Conservation (phyloP, 2,329 filamentous ascomycete genomes). For the Thielaviopsis punctulata region DNA sequence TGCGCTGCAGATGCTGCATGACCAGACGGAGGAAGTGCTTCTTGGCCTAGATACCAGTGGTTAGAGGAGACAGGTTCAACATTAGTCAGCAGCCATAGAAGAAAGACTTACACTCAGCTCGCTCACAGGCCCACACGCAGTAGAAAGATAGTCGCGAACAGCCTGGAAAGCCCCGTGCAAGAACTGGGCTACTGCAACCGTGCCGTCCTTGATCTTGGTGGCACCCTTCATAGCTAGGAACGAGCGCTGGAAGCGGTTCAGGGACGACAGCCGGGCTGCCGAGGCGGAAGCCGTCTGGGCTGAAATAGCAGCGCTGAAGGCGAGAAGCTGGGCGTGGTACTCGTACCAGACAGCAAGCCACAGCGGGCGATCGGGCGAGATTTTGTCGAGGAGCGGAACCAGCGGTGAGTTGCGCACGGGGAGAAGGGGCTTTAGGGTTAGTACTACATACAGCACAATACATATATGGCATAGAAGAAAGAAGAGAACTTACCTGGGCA, state of each 20-base stretch:
- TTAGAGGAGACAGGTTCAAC: neutral
- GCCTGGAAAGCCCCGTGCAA: slow-evolving; percentile 22
- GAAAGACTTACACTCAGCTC: slow-evolving; percentile 9
- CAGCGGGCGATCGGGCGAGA: slow-evolving; percentile 18
- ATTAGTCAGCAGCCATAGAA: neutral
- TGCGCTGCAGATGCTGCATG: slow-evolving; percentile 38
- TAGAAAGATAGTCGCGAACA: slow-evolving; percentile 27
- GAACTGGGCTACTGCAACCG: slow-evolving; percentile 35
- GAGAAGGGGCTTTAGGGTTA: slow-evolving; percentile 32
- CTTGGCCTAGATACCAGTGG: slow-evolving; percentile 1
- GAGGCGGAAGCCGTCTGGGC: slow-evolving; percentile 25
- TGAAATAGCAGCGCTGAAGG: slow-evolving; percentile 25
- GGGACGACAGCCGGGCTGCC: slow-evolving; percentile 30
- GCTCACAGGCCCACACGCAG: neutral
- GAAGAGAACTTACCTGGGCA: slow-evolving; percentile 25
- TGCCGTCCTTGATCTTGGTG: slow-evolving; percentile 43
- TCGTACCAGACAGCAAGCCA: slow-evolving; percentile 40
- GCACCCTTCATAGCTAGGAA: slow-evolving; percentile 35
- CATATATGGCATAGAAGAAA: neutral
- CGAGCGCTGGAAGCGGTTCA: slow-evolving; percentile 46
- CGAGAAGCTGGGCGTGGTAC: slow-evolving; percentile 27
- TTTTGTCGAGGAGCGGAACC: slow-evolving; percentile 24
- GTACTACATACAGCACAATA: neutral
- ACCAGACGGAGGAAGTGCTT: slow-evolving; percentile 21
- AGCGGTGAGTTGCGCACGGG: slow-evolving; percentile 40